Evolutionary conservation across 306 rosid species (phyloP).

Genomic region (Oxytropis ochrocephala): DNA sequence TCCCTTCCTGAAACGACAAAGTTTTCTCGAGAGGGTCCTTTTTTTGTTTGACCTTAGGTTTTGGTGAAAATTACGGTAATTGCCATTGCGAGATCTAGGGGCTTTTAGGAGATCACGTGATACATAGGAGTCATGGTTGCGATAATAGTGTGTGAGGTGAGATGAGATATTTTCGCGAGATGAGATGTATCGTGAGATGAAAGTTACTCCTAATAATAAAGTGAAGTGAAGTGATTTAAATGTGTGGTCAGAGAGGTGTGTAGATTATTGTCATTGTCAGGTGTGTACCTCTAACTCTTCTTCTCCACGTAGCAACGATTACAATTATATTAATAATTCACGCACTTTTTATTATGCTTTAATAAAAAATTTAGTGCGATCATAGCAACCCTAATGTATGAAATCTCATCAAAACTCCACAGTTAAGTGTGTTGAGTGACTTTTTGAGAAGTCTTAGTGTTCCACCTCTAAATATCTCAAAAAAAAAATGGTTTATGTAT

Average conservation of each 20-base stretch:
- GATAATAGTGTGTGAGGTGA: constrained; percentile 18
- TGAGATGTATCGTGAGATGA: neutral
- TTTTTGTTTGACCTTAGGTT: constrained; percentile 16
- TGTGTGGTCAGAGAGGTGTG: constrained; percentile 25
- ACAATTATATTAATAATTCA: too few species aligned
- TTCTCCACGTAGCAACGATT: neutral
- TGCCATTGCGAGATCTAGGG: constrained; percentile 45
- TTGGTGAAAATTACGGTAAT: constrained; percentile 19
- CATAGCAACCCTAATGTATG: too few species aligned
- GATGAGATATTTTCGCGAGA: neutral
- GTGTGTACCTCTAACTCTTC: constrained; percentile 24
- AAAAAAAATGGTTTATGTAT: too few species aligned
- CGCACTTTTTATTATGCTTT: too few species aligned
- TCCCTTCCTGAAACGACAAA: constrained; percentile 62
- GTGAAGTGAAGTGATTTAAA: constrained; percentile 23
- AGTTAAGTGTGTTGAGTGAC: too few species aligned
- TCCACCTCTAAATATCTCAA: too few species aligned
- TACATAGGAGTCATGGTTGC: constrained; percentile 30
- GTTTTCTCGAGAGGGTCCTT: constrained; percentile 19
- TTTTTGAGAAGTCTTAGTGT: too few species aligned
- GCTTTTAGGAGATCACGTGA: constrained; percentile 48
- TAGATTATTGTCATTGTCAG: constrained; percentile 37
- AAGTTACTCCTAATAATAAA: neutral
- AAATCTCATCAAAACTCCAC: too few species aligned
- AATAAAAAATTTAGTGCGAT: too few species aligned